Percentiles rank a stretch among this genome's conserved stretches.
These are phyloP conservation scores for Xylaria multiplex DNA, from an alignment of 2,329 filamentous ascomycete species.

Conservation along the genomic window DNA sequence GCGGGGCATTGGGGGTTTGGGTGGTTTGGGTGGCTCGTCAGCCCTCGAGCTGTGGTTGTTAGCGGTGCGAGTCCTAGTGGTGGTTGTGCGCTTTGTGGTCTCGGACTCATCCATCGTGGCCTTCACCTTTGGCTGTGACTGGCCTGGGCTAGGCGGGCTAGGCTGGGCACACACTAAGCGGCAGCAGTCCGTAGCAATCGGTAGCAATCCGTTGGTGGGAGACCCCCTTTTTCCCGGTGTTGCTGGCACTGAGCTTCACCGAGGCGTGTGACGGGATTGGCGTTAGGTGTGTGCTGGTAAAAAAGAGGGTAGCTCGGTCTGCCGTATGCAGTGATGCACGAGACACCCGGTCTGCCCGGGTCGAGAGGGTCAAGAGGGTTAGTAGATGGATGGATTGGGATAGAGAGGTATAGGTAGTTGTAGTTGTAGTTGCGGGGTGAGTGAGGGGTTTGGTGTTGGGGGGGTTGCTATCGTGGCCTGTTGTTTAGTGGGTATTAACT, in stretches of 20 bases:
- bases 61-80: conserved; percentile 21
- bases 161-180: conserved; percentile 19
- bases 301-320: conserved; percentile 37
- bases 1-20: conserved; percentile 33
- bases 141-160: conserved; percentile 15
- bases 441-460: too few relatives aligned
- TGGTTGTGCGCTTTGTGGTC: conserved; percentile 38
- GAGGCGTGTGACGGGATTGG: conserved; percentile 35
- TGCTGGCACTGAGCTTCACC: conserved; percentile 32
- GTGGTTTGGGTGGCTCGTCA: conserved; percentile 43
- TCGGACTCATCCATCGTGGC: conserved; percentile 44
- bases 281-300: conserved; percentile 35
- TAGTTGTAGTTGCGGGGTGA: conserved; percentile 10
- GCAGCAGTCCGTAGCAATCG: conserved; percentile 17
- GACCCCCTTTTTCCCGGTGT: conserved; percentile 14
- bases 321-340: conserved; percentile 34
- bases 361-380: conserved; percentile 7
- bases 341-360: conserved; percentile 13
- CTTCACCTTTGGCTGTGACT: conserved; percentile 29
- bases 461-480: conserved; percentile 1
- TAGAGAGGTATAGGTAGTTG: too few relatives aligned
- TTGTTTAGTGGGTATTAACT: too few relatives aligned
- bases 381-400: not conserved
- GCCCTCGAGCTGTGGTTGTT: conserved; percentile 15
- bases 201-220: conserved; percentile 26